Conservation (phyloP, 345 rosid species). For the Euphorbia pulcherrima region DNA sequence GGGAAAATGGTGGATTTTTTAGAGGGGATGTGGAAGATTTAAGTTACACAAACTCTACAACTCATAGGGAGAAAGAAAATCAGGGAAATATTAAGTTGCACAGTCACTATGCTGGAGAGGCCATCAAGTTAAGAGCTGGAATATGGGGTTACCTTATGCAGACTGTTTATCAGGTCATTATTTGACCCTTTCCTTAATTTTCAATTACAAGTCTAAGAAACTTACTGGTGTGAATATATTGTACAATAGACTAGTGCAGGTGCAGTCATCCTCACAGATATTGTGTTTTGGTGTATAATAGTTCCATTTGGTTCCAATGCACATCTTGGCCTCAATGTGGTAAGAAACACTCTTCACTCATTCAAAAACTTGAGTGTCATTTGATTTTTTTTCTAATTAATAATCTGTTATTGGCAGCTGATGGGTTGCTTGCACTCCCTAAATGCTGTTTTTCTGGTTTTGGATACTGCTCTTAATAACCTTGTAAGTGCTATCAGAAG, state of each 20-base stretch:
- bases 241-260: constrained; percentile 65
- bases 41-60: constrained; percentile 6
- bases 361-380: not conserved
- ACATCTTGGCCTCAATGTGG: constrained; percentile 60
- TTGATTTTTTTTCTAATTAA: not conserved
- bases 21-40: constrained; percentile 28
- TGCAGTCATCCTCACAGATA: constrained; percentile 69
- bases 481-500: too few species aligned
- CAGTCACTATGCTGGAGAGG: constrained; percentile 37
- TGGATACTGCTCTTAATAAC: constrained; percentile 63
- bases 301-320: constrained; percentile 60
- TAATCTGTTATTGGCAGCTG: constrained; percentile 41
- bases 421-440: constrained; percentile 77
- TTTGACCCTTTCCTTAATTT: too few species aligned
- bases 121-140: constrained; percentile 40
- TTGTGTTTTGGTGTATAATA: constrained; percentile 66
- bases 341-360: constrained; percentile 24
- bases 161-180: constrained; percentile 56
- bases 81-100: constrained; percentile 40
- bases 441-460: constrained; percentile 53
- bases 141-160: constrained; percentile 81
- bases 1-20: constrained; percentile 18
- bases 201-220: too few species aligned
- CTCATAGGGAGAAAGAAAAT: constrained; percentile 17
- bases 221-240: not conserved